A percentile compares a stretch with the other conserved stretches of the same genome.
Evolutionary conservation across 768 basidiomycete species (phyloP).

Genomic region (Russula sp.): DNA sequence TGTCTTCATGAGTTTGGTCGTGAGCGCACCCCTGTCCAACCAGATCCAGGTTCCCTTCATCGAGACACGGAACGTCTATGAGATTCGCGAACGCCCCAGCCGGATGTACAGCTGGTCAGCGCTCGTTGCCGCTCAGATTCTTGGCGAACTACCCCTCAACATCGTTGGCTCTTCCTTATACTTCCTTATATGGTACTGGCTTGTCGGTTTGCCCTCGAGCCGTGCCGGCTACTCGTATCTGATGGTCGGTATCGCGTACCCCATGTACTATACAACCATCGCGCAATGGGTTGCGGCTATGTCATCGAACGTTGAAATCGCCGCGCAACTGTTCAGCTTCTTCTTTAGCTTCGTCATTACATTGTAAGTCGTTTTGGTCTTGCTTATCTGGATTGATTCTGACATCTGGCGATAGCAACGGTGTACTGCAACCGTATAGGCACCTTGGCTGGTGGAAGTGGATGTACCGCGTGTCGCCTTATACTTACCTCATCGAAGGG

Average conservation of each 20-base stretch:
- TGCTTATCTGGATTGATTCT: neutral
- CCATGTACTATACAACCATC: conserved; percentile 42
- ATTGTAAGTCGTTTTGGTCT: conserved; percentile 32
- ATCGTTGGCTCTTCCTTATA: conserved; percentile 36
- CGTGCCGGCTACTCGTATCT: conserved; percentile 40
- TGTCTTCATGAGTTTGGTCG: conserved; percentile 33
- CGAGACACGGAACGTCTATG: conserved; percentile 35
- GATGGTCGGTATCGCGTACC: conserved; percentile 34
- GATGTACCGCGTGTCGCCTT: conserved; percentile 36
- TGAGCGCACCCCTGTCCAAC: conserved; percentile 35
- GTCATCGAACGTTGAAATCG: conserved; percentile 38
- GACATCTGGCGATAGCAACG: conserved; percentile 32
- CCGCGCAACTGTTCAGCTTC: conserved; percentile 35
- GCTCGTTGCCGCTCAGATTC: conserved; percentile 32
- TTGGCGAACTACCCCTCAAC: conserved; percentile 42
- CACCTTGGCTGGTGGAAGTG: conserved; percentile 42
- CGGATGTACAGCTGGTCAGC: conserved; percentile 40
- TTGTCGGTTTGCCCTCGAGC: conserved; percentile 35
- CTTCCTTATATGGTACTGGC: conserved; percentile 47
- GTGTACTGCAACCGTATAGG: conserved; percentile 42
- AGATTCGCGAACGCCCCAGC: conserved; percentile 38
- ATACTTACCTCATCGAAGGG: conserved; percentile 37
- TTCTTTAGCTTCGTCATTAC: conserved; percentile 38
- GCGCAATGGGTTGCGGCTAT: conserved; percentile 39
- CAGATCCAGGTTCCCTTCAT: conserved; percentile 41